Conservation (phyloP, 2,329 filamentous ascomycete species). For the Tympanopsis confertula region DNA sequence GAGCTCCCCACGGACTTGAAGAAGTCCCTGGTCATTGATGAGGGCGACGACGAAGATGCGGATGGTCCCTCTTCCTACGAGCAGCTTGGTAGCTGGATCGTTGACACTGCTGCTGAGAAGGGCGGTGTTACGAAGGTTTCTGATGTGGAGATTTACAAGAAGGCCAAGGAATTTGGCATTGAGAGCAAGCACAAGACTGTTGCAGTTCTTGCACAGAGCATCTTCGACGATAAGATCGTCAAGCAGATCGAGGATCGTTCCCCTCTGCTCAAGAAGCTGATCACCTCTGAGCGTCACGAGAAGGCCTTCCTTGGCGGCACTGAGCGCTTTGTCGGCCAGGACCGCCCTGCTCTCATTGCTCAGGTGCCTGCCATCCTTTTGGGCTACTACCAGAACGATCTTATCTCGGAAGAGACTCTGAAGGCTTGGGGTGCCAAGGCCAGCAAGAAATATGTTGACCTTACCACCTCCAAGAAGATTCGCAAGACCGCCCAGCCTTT, state of each 20-base stretch:
- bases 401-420: slow-evolving; percentile 78
- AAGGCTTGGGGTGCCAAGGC: slow-evolving; percentile 87
- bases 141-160: slow-evolving; percentile 85
- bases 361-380: slow-evolving; percentile 77
- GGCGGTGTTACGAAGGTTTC: slow-evolving; percentile 69
- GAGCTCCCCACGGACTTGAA: slow-evolving; percentile 91
- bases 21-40: slow-evolving; percentile 72
- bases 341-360: slow-evolving; percentile 67
- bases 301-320: slow-evolving; percentile 91
- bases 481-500: slow-evolving; percentile 90
- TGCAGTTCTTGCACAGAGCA: slow-evolving; percentile 79
- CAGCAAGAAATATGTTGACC: slow-evolving; percentile 95
- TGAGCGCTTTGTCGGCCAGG: slow-evolving; percentile 75
- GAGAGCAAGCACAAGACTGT: slow-evolving; percentile 89
- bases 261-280: slow-evolving; percentile 76
- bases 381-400: slow-evolving; percentile 80
- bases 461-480: slow-evolving; percentile 83
- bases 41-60: slow-evolving; percentile 49
- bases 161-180: slow-evolving; percentile 91
- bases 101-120: slow-evolving; percentile 58
- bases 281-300: slow-evolving; percentile 85
- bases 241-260: slow-evolving; percentile 78
- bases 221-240: slow-evolving; percentile 84
- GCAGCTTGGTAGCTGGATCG: slow-evolving; percentile 85
- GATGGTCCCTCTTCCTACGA: slow-evolving; percentile 72